Conservation (phyloP, 345 rosid genomes). For the Leavenworthia alabamica region DNA sequence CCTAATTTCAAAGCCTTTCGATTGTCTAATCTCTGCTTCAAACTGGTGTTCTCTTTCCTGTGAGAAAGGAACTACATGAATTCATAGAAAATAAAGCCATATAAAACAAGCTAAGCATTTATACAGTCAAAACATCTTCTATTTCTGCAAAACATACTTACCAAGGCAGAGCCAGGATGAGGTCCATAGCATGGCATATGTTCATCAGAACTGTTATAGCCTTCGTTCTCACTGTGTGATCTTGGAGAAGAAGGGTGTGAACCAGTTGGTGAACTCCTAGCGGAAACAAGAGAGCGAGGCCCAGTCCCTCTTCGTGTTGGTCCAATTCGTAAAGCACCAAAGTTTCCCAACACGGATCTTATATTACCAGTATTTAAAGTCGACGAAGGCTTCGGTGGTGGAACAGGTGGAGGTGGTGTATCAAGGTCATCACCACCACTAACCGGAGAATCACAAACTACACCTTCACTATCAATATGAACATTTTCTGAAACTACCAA, state of each 20-base stretch:
- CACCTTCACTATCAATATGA: constrained; percentile 43
- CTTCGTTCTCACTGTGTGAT: constrained; percentile 84
- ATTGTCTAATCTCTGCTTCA: constrained; percentile 72
- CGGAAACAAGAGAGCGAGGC: constrained; percentile 67
- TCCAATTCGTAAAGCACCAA: constrained; percentile 53
- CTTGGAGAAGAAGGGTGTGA: constrained; percentile 97
- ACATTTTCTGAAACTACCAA: constrained; percentile 40
- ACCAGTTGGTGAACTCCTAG: constrained; percentile 74
- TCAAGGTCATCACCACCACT: constrained; percentile 38
- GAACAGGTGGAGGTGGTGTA: constrained; percentile 84
- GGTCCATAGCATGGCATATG: constrained; percentile 71
- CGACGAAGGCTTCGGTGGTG: constrained; percentile 63
- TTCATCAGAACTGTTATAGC: constrained; percentile 99
- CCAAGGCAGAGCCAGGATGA: constrained; percentile 63
- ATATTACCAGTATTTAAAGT: constrained; percentile 42
- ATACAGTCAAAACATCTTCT: neutral
- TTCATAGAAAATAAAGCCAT: neutral
- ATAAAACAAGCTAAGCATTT: neutral
- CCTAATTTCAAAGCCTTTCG: constrained; percentile 77
- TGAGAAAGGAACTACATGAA: constrained; percentile 1
- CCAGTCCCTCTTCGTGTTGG: constrained; percentile 54
- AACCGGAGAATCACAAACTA: constrained; percentile 38
- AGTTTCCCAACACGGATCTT: constrained; percentile 43
- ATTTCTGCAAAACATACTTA: constrained; percentile 35
- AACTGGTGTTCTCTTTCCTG: constrained; percentile 94